Percentiles rank a stretch among this genome's conserved stretches.
These are phyloP conservation scores for Prinsepia uniflora DNA, from an alignment of 306 rosid species.

Conservation along the genomic window DNA sequence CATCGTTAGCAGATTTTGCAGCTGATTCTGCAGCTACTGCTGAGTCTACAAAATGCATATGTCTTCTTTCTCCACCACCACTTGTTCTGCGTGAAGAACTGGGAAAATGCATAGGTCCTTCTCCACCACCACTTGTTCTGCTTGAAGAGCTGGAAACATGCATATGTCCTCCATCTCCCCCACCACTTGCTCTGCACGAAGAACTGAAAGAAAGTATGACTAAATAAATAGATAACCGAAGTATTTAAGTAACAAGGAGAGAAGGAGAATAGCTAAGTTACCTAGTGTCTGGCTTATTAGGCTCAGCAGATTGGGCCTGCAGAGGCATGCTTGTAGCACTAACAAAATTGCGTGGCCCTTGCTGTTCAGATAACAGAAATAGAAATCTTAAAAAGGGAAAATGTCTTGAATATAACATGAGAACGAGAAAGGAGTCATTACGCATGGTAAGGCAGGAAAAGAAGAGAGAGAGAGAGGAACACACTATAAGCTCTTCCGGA, in stretches of 20 bases:
- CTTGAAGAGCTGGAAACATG: neutral
- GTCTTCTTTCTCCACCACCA: slow-evolving; percentile 31
- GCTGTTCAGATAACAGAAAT: slow-evolving; percentile 35
- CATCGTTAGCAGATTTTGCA: slow-evolving; percentile 77
- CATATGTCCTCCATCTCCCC: slow-evolving; percentile 25
- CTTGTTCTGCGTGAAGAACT: slow-evolving; percentile 26
- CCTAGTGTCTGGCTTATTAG: slow-evolving; percentile 32
- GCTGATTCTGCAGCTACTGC: slow-evolving; percentile 88
- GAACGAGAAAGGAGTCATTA: neutral
- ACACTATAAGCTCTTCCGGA: slow-evolving; percentile 75
- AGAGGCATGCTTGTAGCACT: slow-evolving; percentile 63
- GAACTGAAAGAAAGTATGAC: slow-evolving; percentile 18
- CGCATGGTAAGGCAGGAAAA: neutral
- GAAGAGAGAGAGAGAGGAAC: slow-evolving; percentile 23
- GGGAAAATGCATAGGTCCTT: neutral
- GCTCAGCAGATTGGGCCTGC: slow-evolving; percentile 32
- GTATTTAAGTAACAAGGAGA: neutral
- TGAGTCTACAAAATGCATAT: slow-evolving; percentile 48
- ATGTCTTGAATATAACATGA: neutral
- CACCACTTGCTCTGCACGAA: slow-evolving; percentile 33
- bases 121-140: slow-evolving; percentile 11
- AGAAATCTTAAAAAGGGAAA: slow-evolving; percentile 5
- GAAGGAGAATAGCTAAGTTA: slow-evolving; percentile 6
- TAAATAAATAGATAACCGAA: neutral
- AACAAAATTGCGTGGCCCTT: slow-evolving; percentile 59